Evolutionary conservation across 2,329 filamentous ascomycete species (phyloP), one percentile per base, ranked within the genome.

Genomic region (Penicillium crustosum): DNA sequence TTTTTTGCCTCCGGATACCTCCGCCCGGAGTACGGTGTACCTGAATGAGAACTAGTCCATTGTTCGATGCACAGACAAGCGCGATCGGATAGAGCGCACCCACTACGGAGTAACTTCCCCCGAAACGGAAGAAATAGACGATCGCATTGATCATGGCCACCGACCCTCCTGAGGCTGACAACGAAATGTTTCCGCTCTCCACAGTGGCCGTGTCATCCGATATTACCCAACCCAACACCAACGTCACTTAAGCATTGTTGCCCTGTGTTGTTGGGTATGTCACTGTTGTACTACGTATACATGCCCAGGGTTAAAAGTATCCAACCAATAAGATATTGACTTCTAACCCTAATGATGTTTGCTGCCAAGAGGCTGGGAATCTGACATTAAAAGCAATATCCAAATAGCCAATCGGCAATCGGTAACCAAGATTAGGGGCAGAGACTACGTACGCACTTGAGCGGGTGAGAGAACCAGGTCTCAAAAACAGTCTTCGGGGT

Each of bases 101-200:
- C 41, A 39, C 57, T 25, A 25, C 25, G 25, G 25, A 25, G 25
- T 36, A 50, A 45, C 4, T 17, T 4, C 13, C 13, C 53, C 55
- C 10, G 56, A 55, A 62, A 59, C 12, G 64, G 63, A 55, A 64
- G 45, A 59, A 66, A 52, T 66, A 66, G 59, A 66, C 64, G 64
- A 65, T 65, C 59, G 43, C 21, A 12, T 33, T 33, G 55, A 53
- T 61, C 58, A 65, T 58, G 50, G n/a, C 36, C 36, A n/a, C 17
- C 17, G 15, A 57, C 59, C 47, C 31, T 43, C 50, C 35, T 49
- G 42, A 39, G 48, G 41, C 54, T 52, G 49, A 53, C 25, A 21
- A 21, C 9, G 15, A 19, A 49, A 1, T 38, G 25, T 41, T 23
- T 42, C 31, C 23, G 36, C 21, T 44, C 17, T 42, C 29, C 21